phyloP scores from a whole-genome alignment of 305 asterid genomes.

The Fraxinus dipetala region DNA sequence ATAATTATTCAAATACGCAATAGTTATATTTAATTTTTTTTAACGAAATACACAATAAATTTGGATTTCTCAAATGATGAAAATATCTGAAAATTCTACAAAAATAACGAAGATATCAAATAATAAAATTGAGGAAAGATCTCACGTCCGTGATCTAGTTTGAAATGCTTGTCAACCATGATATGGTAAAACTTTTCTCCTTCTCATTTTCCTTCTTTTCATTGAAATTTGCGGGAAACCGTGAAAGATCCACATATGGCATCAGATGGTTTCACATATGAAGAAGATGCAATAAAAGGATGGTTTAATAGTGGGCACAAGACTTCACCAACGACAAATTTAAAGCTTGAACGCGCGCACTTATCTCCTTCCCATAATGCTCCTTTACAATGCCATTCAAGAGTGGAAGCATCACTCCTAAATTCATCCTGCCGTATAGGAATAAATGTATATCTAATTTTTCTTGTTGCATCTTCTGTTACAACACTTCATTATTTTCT shows the following conservation, averaged over 20 bases:
- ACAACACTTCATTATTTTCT: not conserved
- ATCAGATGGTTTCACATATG: conserved; percentile 84
- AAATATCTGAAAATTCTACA: not conserved
- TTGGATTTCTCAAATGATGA: too few relatives aligned
- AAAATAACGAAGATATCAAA: not conserved
- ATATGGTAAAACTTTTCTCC: not conserved
- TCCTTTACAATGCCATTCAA: conserved; percentile 81
- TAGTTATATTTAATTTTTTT: too few relatives aligned
- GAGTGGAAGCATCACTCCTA: conserved; percentile 71
- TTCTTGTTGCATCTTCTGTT: not conserved
- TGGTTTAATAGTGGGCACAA: conserved; percentile 84
- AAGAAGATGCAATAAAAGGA: conserved; percentile 82
- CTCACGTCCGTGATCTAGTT: not conserved
- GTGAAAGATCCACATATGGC: conserved; percentile 87
- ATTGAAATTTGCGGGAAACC: conserved; percentile 56
- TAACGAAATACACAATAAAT: not conserved
- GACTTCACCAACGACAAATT: conserved; percentile 94
- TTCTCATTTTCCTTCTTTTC: not conserved
- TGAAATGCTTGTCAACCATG: not conserved
- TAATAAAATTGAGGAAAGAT: not conserved
- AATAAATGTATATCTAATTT: not conserved
- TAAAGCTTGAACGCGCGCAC: conserved; percentile 56
- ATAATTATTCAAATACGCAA: not conserved
- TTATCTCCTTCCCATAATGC: conserved; percentile 80
- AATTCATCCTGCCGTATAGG: not conserved